Base-by-base conservation (phyloP, 1,139 yeast species). In the Geotrichum australiense region DNA sequence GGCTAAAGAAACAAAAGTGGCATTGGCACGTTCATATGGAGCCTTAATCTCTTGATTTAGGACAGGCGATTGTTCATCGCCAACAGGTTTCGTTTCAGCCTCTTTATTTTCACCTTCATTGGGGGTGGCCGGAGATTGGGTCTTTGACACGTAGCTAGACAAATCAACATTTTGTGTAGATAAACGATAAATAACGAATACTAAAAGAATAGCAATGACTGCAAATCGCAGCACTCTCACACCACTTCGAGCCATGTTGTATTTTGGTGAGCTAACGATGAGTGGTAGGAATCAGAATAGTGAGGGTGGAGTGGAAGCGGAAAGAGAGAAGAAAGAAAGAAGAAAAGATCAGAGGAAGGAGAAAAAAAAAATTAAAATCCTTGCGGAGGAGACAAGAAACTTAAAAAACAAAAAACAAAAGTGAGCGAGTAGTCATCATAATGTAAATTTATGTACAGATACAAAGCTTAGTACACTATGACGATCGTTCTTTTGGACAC, bases 1-100 rank as follows among this genome's bases (percentile, higher is more conserved):
- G 29, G 84, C 89, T 43, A 86, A 63, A 7, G 87, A 73, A 43
- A 84, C 78, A 53, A 85, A 76, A 0, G 89, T 78, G 3, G 91
- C 93, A 51, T 74, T 76, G 35, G 65, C 74, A 37, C 61, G 63
- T 16, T 42, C 25, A 18, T 45, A 45, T 16, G 46, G 46, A n/a
- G 46, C 43, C 23, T 31, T 20, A 25, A 37, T 33, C 5, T 16
- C 37, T 14, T 27, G 19, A 6, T 22, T 28, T n/a, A 34, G 14
- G 15, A 21, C 45, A 23, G 45, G 39, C 29, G 41, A 28, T 24
- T 37, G 41, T 8, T 12, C 34, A 27, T 33, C 23, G 10, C 12
- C 32, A n/a, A 34, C 14, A 22, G 37, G 14, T 3, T 14, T 24
- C 6, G 31, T 26, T 8, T 27, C 24, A 20, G 39, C 34, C 26